Evolutionary conservation across 176 grass and related monocot genomes (phyloP).

Genomic region (Aegilops speltoides): DNA sequence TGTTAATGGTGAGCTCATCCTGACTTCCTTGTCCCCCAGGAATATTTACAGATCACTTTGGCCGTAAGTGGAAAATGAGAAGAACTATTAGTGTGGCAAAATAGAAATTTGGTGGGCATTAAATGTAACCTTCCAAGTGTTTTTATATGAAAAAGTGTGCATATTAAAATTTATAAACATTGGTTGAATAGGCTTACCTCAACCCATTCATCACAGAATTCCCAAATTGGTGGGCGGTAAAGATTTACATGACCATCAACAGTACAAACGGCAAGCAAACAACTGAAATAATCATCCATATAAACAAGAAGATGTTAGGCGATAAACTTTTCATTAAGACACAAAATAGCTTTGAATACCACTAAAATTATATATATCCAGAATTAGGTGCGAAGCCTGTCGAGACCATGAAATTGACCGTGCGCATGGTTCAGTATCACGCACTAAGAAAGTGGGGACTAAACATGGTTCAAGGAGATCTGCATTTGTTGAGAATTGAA

Average conservation of each 20-base stretch:
- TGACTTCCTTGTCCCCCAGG: neutral
- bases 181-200: conserved; percentile 43
- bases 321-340: neutral
- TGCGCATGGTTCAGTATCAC: conserved; percentile 60
- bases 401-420: conserved; percentile 91
- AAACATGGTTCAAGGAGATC: conserved; percentile 79
- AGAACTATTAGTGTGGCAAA: neutral
- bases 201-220: conserved; percentile 78
- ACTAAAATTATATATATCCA: conserved; percentile 43
- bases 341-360: neutral
- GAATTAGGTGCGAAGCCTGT: conserved; percentile 77
- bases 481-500: conserved; percentile 42
- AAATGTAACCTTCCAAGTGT: neutral
- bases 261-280: conserved; percentile 75
- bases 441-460: conserved; percentile 61
- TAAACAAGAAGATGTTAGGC: conserved; percentile 12
- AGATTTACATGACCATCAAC: conserved; percentile 75
- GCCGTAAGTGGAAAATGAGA: conserved; percentile 6
- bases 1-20: conserved; percentile 5
- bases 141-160: conserved; percentile 6
- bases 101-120: conserved; percentile 9
- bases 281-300: conserved; percentile 45
- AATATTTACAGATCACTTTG: neutral
- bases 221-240: conserved; percentile 67
- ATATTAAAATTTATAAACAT: conserved; percentile 3